A percentile compares a stretch with the other conserved stretches of the same genome.
Evolutionary conservation across 2,329 filamentous ascomycete species (phyloP).

Genomic region (Neofusicoccum kwambonambiense): DNA sequence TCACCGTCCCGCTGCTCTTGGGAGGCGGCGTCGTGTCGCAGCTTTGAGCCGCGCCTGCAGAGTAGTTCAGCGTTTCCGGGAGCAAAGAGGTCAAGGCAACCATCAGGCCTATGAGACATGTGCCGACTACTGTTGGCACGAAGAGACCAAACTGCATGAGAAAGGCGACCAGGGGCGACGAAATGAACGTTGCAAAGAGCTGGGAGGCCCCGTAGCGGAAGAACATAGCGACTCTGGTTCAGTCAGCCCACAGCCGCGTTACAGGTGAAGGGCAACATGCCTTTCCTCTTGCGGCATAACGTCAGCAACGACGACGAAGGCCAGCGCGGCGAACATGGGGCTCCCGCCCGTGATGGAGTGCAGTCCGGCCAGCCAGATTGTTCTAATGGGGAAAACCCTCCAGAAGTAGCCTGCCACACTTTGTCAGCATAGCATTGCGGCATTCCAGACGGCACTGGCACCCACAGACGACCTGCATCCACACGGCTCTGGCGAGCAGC

Average conservation of each 20-base stretch:
- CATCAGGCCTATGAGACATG: slow-evolving; percentile 6
- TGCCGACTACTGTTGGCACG: slow-evolving; percentile 30
- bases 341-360: slow-evolving; percentile 30
- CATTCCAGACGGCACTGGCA: not conserved
- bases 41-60: not conserved
- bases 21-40: not conserved
- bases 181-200: slow-evolving; percentile 28
- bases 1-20: not conserved
- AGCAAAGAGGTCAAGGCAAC: slow-evolving; percentile 23
- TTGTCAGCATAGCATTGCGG: not conserved
- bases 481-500: slow-evolving; percentile 24
- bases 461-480: slow-evolving; percentile 33
- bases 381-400: slow-evolving; percentile 32
- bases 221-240: slow-evolving; percentile 29
- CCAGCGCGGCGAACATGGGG: slow-evolving; percentile 26
- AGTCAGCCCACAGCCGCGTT: not conserved
- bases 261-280: not conserved
- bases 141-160: slow-evolving; percentile 36
- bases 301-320: slow-evolving; percentile 32
- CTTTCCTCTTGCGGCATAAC: slow-evolving; percentile 26
- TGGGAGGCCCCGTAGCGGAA: slow-evolving; percentile 30
- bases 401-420: slow-evolving; percentile 29
- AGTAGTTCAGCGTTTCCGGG: slow-evolving; percentile 35
- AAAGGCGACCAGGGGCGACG: slow-evolving; percentile 32
- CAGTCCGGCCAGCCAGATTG: slow-evolving; percentile 31